Base-by-base conservation (phyloP, 257 asterid species). In the Avicennia marina region DNA sequence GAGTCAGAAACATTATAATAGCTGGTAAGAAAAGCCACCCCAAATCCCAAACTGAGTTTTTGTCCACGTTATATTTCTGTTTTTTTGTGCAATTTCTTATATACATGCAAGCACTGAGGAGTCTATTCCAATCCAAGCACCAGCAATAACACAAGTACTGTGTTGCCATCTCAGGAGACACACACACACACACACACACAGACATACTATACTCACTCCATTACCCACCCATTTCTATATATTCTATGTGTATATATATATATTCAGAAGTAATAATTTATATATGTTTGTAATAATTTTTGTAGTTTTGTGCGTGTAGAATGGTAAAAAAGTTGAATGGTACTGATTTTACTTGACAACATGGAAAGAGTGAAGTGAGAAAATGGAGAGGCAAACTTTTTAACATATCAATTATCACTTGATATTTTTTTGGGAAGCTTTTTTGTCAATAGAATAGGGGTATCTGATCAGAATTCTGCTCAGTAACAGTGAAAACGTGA, bases 41-140 rank as follows among this genome's bases (percentile, higher is more conserved):
- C 17, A 56, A 27, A 25, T 19, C 27, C 54, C 65, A 10, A 11
- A 18, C 49, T 38, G 36, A 2, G 1, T 12, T 26, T 59, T 46
- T 59, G 65, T 59, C 56, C 32, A 2, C 16, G 45, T 10, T 11
- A n/a, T n/a, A 2, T 12, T 38, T 21, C 25, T 38, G 50, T 48
- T 45, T 49, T 38, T 42, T n/a, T 51, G 8, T 32, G 42, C 39
- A 34, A 34, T 25, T 16, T 11, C 17, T 9, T 25, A 7, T 52
- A 22, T 46, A 20, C 38, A 52, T 39, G 22, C 29, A 58, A 2
- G 3, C 47, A 19, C 27, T 45, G 72, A 65, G 15, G 33, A 34
- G 77, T 72, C 77, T 66, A 66, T 72, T 72, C 73, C 18, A 62
- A 34, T 39, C 53, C 70, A 65, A 66, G 59, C 77, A 72, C n/a